Base-by-base conservation (phyloP, 345 rosid genomes). In the Populus simonii region DNA sequence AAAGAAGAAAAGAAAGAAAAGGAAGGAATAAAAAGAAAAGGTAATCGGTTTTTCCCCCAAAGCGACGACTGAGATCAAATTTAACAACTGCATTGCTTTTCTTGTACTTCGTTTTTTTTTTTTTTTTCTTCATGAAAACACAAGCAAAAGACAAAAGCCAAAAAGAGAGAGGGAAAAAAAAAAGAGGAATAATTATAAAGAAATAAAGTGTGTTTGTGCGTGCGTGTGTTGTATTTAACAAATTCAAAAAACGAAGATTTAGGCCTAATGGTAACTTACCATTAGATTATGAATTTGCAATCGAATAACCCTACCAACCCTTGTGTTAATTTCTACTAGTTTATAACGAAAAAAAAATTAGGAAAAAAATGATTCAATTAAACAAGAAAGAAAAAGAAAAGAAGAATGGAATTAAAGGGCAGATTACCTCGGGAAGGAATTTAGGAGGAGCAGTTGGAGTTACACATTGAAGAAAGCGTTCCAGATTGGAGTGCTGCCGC, bases 361-460 rank as follows among this genome's bases (percentile, higher is more conserved):
- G 18, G 4, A 7, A 33, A 25, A 62, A 33, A 45, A 20, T 7
- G 67, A 23, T n/a, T 5, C 8, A 67, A 6, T n/a, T 7, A 3
- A 22, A 13, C 43, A 35, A 41, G 22, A 72, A 36, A 16, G 5
- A 17, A 6, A 25, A n/a, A 4, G 29, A 53, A 57, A 33, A 61
- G 35, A 66, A 57, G 51, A n/a, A 22, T 7, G 23, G 36, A 70
- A 59, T 10, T 22, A 23, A 29, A 16, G n/a, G 55, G 27, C 17
- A 53, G 9, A 66, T 38, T 22, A 91, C 95, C 92, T 83, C 83
- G 29, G 89, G 75, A 71, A 85, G 82, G 43, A 85, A 75, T 74
- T 70, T 76, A 16, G 89, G 83, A 55, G 87, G 87, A 81, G 87
- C 89, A 35, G 72, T 73, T 6, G 95, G 93, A 61, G 92, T 89